Evolutionary conservation across 208 protist genomes (phyloP), one percentile per base, ranked within the genome.

Genomic region (Phytomonas francai): DNA sequence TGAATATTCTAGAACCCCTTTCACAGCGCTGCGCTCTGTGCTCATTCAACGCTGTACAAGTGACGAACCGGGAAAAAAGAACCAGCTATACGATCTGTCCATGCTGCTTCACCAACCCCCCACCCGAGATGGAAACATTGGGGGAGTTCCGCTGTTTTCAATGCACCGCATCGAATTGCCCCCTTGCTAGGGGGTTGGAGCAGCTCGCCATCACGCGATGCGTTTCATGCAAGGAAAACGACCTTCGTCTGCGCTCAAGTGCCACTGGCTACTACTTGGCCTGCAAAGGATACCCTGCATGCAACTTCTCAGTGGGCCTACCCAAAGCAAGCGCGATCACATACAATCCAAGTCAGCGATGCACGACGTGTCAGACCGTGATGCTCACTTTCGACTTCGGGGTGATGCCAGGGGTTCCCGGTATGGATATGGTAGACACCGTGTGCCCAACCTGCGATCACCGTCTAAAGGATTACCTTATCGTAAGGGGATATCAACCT

Each of bases 141-240:
- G 74, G 77, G 9, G 84, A 92, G 65, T 92, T 93, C 63, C 87
- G 87, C 68, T 95, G 89, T 73, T 95, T 92, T 71, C 89, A 95
- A 63, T 95, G 89, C 70, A 70, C 78, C 45, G 83, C 6, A 54
- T 54, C 84, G 16, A 74, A 86, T 70, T 95, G 89, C 61, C 79
- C 85, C 9, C 73, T 93, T 36, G 89, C 89, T 0, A 90, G 81
- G 54, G 89, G 89, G 0, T 61, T 77, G 32, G 80, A 87, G 63
- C 74, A 72, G 56, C 58, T 92, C 14, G 58, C 78, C 39, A 86
- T 94, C 70, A 78, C 81, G 25, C 72, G 66, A 7, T 95, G 89
- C 66, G 75, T 71, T 25, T 77, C 84, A 8, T 95, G 89, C 68
- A 64, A 32, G n/a, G 65, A 77, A 36, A 65, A 88, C 67, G 84